Evolutionary conservation across 164 flowering plant genomes (phyloP), one percentile per base, ranked within the genome.

Genomic region (Tetracentron sinense): DNA sequence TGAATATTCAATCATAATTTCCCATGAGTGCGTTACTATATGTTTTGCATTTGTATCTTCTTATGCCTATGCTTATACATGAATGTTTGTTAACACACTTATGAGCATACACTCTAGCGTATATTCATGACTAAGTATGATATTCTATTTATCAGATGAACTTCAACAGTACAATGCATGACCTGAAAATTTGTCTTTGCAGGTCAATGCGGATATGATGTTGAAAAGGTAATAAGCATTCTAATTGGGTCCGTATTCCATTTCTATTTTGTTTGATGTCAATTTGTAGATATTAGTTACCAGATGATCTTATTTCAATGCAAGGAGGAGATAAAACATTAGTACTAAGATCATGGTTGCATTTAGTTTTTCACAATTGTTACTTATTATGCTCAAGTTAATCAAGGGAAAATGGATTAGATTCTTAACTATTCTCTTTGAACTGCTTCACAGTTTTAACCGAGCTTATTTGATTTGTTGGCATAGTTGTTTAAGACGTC

Each of bases 201-300:
- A 92, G 98, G 90, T 83, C 86, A 83, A 25, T 89, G 85, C 62
- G 88, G 89, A 46, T 87, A 86, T 75, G 77, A 92, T 73, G 77
- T 89, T 63, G 85, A 89, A 56, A 83, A 87, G 98, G 98, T 89
- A 74, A 20, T 67, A 62, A 56, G 10, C 63, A 59, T 48, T 50
- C n/a, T 15, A 28, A 15, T 53, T 35, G 20, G 52, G 59, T 35
- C 16, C 2, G 3, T 35, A 17, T 52, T 20, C 14, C 8, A 25
- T 42, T 56, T 25, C n/a, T 14, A 42, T 19, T 67, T 29, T 44
- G 15, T 51, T 23, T 50, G 33, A 29, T 29, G 14, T 20, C 17
- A 21, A 30, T 22, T 15, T 12, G 5, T 26, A 38, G n/a, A 12
- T 6, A 23, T 16, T 15, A 22, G 7, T 60, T 28, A n/a, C 19